Base-by-base conservation (phyloP, 345 rosid genomes). In the Heritiera littoralis region DNA sequence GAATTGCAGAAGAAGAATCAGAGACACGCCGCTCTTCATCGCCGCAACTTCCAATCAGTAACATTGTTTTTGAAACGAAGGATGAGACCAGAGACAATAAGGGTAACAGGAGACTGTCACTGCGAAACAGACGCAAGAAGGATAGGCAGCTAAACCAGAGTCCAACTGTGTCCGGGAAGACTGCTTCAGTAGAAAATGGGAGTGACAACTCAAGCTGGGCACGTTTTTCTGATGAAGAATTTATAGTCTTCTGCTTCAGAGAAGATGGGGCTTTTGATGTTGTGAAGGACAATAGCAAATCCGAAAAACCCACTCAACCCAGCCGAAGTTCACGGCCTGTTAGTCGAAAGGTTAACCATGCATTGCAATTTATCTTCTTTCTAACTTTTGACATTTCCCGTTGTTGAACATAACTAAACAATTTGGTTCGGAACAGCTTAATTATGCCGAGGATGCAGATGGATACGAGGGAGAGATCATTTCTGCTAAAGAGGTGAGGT, bases 211-310 rank as follows among this genome's bases (percentile, higher is more conserved):
- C 73, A 41, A 45, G 73, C 73, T 68, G 54, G 54, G 6, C 35
- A 46, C 12, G 49, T 69, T 41, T 45, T 41, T n/a, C 28, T 3
- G 55, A 69, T 69, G 74, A 69, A n/a, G 52, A 69, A 20, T 69
- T 13, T 32, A 43, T 91, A 54, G 93, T 88, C 52, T 91, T 91
- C 75, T 86, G 95, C 74, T 89, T 93, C 23, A 83, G 86, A 48
- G 85, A 91, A 43, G 94, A 90, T 72, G 94, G 95, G 40, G 90
- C 86, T 3, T 88, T 91, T 35, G 88, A 91, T 12, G 89, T 91
- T 7, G 85, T 86, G 9, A 89, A 85, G 77, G 90, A 90, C 73
- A 76, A 88, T 74, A 79, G 59, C 35, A 83, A 71, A 73, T 23
- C 85, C 59, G 84, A 79, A 79, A 74, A 49, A 30, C 67, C 76